phyloP scores from a whole-genome alignment of 805 yeast genomes.

The Ogataea ganodermae region DNA sequence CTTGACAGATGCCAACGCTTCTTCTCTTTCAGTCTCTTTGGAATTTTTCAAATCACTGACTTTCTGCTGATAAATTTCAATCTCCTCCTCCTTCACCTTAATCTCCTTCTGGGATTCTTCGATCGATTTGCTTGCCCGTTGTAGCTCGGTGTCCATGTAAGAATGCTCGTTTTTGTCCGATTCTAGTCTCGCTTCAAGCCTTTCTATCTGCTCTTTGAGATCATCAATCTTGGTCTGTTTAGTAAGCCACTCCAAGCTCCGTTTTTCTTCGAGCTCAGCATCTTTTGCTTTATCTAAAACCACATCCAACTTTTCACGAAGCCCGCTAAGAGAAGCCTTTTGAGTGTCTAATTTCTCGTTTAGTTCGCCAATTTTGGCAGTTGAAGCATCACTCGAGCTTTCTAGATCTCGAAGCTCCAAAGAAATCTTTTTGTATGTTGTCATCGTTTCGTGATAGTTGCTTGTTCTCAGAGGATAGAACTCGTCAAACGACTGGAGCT shows the following conservation, averaged over 20 bases:
- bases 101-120: slow-evolving; percentile 44
- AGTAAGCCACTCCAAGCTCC: slow-evolving; percentile 28
- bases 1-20: slow-evolving; percentile 14
- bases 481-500: slow-evolving; percentile 46
- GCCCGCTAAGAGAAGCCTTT: slow-evolving; percentile 23
- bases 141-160: slow-evolving; percentile 63
- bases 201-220: slow-evolving; percentile 47
- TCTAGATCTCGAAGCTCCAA: slow-evolving; percentile 47
- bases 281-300: slow-evolving; percentile 27
- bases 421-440: slow-evolving; percentile 47
- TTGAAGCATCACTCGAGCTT: slow-evolving; percentile 34
- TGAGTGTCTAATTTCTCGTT: slow-evolving; percentile 16
- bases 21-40: slow-evolving; percentile 2
- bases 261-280: slow-evolving; percentile 19
- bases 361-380: slow-evolving; percentile 21
- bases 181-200: slow-evolving; percentile 44
- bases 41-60: slow-evolving; percentile 10
- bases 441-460: slow-evolving; percentile 44
- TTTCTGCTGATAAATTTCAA: slow-evolving; percentile 5
- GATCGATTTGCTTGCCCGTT: slow-evolving; percentile 52
- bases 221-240: slow-evolving; percentile 47
- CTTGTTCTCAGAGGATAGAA: slow-evolving; percentile 43
- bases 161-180: slow-evolving; percentile 57
- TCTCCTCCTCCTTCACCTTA: slow-evolving; percentile 12
- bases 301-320: slow-evolving; percentile 33